A percentile compares a stretch with the other conserved stretches of the same genome.
Conservation (phyloP, 2,329 filamentous ascomycete genomes). For the Aspergillus neoniger region DNA sequence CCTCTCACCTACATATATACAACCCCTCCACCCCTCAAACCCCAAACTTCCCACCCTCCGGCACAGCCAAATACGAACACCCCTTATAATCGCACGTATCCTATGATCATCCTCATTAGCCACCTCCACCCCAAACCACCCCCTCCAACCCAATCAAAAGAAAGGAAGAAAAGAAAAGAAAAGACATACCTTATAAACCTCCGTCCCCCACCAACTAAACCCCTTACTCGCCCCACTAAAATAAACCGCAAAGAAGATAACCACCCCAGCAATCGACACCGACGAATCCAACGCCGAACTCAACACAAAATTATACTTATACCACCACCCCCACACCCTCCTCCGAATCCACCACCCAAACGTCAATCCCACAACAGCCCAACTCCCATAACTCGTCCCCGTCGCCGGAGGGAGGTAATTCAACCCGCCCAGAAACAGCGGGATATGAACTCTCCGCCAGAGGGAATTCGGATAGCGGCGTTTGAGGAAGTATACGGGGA, state of each 20-base stretch:
- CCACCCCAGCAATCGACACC: conserved; percentile 27
- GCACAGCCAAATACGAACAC: conserved; percentile 22
- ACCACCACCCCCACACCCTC: conserved; percentile 67
- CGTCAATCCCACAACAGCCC: conserved; percentile 63
- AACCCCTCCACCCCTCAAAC: background rate
- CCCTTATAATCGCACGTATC: conserved; percentile 29
- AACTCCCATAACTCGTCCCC: conserved; percentile 67
- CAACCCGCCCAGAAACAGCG: conserved; percentile 18
- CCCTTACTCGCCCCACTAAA: conserved; percentile 26
- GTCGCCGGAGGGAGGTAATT: conserved; percentile 62
- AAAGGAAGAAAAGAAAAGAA: too few species aligned
- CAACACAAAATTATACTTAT: conserved; percentile 72
- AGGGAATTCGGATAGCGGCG: conserved; percentile 55
- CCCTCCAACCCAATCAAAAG: too few species aligned
- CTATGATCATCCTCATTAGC: conserved; percentile 11
- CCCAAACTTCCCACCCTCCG: conserved; percentile 21
- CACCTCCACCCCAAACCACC: too few species aligned
- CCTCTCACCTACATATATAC: background rate
- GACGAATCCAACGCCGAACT: conserved; percentile 64
- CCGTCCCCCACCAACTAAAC: conserved; percentile 31
- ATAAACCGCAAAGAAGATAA: conserved; percentile 32
- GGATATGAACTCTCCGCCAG: conserved; percentile 14
- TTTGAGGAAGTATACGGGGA: conserved; percentile 59
- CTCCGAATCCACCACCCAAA: conserved; percentile 65
- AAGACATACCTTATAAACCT: conserved; percentile 29